Evolutionary conservation across 352 stramenopile species (phyloP), one percentile per base, ranked within the genome.

Genomic region (Globisporangium paroecandrum): DNA sequence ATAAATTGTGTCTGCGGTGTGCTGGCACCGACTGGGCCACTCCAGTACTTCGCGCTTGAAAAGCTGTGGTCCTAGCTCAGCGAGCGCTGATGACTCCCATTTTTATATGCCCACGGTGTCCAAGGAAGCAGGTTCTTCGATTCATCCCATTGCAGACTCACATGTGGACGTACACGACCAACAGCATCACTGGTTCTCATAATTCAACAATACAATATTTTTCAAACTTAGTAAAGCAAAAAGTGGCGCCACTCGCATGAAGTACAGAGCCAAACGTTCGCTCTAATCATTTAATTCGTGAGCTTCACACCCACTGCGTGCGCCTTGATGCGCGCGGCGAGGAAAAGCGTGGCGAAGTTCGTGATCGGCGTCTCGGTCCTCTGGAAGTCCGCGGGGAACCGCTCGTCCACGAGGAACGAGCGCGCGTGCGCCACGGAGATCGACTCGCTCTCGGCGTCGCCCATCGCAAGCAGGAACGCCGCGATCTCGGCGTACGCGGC

Each of bases 401-500:
- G 66, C 65, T 90, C 82, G 2, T 85, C 27, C 22, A 78, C 56
- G 25, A 90, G 57, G 65, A 89, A 87, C 46, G 71, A 73, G n/a
- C 61, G 68, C 20, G 77, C 78, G 54, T 78, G 58, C 4, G 70
- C 72, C 5, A 79, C 72, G 15, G 78, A 81, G 51, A 90, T 80
- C 47, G 29, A 71, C 18, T 66, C 70, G 7, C 59, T 70, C 9
- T 49, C 47, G 13, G 79, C 71, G 12, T 85, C 71, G 25, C 78
- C 77, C 64, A 90, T 77, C 8, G 67, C 77, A 3, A 90, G 60
- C 32, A 90, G 58, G 18, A 89, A 51, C 13, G 75, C 62, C 15
- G 79, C 77, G 9, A 75, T 56, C 60, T 92, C 84, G n/a, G 66
- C 71, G 64, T 88, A 90, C 25, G 81, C 66, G 12, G 63, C 64